These are phyloP conservation scores for Fusarium buxicola DNA, from an alignment of 2,329 filamentous ascomycete genomes.

Conservation along the genomic window DNA sequence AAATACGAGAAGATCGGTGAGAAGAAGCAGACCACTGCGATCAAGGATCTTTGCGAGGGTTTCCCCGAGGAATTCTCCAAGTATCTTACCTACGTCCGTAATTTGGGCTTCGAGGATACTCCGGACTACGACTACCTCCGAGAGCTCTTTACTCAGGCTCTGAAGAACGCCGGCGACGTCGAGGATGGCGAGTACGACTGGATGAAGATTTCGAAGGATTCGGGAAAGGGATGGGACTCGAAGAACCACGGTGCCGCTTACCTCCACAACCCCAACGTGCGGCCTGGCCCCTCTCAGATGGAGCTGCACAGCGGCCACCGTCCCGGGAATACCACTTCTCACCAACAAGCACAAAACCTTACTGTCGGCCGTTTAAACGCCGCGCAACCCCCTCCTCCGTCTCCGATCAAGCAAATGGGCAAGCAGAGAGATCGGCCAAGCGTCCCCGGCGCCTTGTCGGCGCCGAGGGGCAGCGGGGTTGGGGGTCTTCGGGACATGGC, in stretches of 20 bases:
- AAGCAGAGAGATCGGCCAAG: conserved; percentile 81
- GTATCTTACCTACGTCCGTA: conserved; percentile 96
- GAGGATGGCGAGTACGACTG: conserved; percentile 99
- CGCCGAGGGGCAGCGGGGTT: conserved; percentile 81
- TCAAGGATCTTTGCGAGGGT: conserved; percentile 96
- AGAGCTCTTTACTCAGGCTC: conserved; percentile 93
- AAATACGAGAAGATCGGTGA: conserved; percentile 99
- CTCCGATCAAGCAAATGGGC: conserved; percentile 83
- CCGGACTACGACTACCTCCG: conserved; percentile 98
- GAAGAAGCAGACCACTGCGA: conserved; percentile 98
- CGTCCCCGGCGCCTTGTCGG: conserved; percentile 77
- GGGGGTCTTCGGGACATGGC: conserved; percentile 80
- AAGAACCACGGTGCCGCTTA: conserved; percentile 73
- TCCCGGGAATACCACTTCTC: conserved; percentile 73
- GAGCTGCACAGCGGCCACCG: conserved; percentile 82
- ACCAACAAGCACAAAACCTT: conserved; percentile 71
- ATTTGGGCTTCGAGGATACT: conserved; percentile 97
- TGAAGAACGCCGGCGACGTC: conserved; percentile 93
- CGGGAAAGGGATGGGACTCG: conserved; percentile 88
- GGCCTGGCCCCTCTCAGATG: conserved; percentile 85
- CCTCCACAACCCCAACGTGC: conserved; percentile 80
- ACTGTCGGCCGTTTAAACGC: conserved; percentile 93
- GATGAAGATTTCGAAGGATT: conserved; percentile 92
- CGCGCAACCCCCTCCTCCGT: conserved; percentile 89
- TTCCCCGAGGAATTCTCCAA: conserved; percentile 98